Evolutionary conservation across 306 rosid species (phyloP).

Genomic region (Sophora flavescens): DNA sequence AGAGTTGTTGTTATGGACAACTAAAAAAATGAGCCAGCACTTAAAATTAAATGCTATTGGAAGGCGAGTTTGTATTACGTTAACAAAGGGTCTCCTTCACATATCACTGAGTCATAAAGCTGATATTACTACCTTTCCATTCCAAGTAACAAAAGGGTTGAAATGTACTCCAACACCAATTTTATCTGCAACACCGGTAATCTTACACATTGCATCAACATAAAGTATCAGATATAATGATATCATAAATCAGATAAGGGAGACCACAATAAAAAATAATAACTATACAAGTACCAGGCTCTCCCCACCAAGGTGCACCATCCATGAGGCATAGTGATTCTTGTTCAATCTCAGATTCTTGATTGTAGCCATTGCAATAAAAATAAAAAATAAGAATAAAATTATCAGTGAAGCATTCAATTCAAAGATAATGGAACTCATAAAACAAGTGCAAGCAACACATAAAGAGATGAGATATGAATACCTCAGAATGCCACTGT

Average conservation of each 20-base stretch:
- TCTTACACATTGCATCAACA: slow-evolving; percentile 58
- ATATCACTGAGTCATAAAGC: slow-evolving; percentile 10
- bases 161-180: slow-evolving; percentile 95
- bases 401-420: not conserved
- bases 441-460: slow-evolving; percentile 31
- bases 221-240: slow-evolving; percentile 33
- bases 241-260: too few relatives aligned
- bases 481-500: slow-evolving; percentile 87
- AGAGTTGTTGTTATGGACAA: not conserved
- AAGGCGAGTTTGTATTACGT: slow-evolving; percentile 33
- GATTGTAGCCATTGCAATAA: slow-evolving; percentile 38
- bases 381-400: slow-evolving; percentile 12
- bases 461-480: slow-evolving; percentile 29
- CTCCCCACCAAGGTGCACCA: slow-evolving; percentile 82
- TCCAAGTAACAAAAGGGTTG: slow-evolving; percentile 89
- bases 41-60: slow-evolving; percentile 16
- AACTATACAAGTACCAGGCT: slow-evolving; percentile 68
- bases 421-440: slow-evolving; percentile 28
- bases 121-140: slow-evolving; percentile 74
- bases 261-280: too few relatives aligned
- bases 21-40: slow-evolving; percentile 10
- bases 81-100: slow-evolving; percentile 15
- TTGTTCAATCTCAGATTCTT: slow-evolving; percentile 86
- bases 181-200: slow-evolving; percentile 77
- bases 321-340: slow-evolving; percentile 88